Evolutionary conservation across 2,329 filamentous ascomycete species (phyloP), one percentile per base, ranked within the genome.

Genomic region (Microdochium paspali): DNA sequence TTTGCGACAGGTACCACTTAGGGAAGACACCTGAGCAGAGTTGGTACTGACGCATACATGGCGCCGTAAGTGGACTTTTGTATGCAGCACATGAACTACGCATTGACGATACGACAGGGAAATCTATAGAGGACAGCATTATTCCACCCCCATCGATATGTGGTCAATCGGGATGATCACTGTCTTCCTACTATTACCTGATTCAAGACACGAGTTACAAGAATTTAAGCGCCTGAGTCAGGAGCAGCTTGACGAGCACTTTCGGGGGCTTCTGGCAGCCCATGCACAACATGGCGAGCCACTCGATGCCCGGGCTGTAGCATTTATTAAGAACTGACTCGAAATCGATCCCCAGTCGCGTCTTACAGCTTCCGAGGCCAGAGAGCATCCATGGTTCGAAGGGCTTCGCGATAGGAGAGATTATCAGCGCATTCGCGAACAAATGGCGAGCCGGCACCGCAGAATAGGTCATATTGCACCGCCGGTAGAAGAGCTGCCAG

Each of bases 151-250:
- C 1, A 70, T 75, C 5, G 76, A 79, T 49, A 69, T 78, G 21
- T 79, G 75, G 75, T 69, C 74, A 3, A 55, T 78, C 15, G 76
- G 76, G 0, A 63, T 76, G 46, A 61, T 78, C 3, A 55, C 64
- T 0, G 49, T 76, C 1, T 62, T 65, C 21, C 54, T 57, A 35
- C 39, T 57, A 20, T 44, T 45, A 10, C 32, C 51, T n/a, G 45
- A 54, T n/a, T 44, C n/a, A 6, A 23, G 28, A 18, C n/a, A 52
- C n/a, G 24, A 48, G 15, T 20, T 40, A 7, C 21, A 3, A 9
- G 40, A 62, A 39, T 50, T 66, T 6, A 44, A 62, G 10, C 46
- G 52, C 1, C 58, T 58, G 2, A 51, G 49, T 24, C 50, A 63
- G 21, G 47, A 54, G 10, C 42, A 54, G 5, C 47, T 63, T 20